Base-by-base conservation (phyloP, 2,329 filamentous ascomycete genomes). In the Penicillium sp. region DNA sequence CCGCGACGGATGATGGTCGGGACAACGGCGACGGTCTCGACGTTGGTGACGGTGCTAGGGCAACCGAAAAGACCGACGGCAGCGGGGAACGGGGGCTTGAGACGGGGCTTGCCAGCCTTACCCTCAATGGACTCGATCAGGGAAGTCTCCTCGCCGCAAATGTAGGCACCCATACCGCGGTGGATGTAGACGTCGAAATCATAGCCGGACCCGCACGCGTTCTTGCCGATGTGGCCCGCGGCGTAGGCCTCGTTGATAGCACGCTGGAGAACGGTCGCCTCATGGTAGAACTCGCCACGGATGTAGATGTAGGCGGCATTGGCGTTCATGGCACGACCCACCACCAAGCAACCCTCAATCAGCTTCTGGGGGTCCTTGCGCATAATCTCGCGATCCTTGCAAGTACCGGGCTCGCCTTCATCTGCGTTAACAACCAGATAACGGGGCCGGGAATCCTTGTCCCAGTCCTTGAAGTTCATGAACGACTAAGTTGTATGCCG, bases 391-490 rank as follows among this genome's bases (percentile, higher is more conserved):
- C 93, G 87, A 74, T 98, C 93, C 79, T 98, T 98, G 85, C 93
- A 98, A 46, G 93, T 98, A 72, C 93, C 93, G 27, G 93, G 93
- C 76, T 98, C 93, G 67, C 93, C 93, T 78, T 98, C 93, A 72
- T 98, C 93, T 61, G 93, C 93, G 68, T 98, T 98, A 77, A 98
- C 89, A 54, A 98, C 92, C 47, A 98, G 80, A 70, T 98, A 98
- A 66, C 93, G 86, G 59, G 93, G 93, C 76, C 95, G 95, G 64
- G 75, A 87, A 72, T 97, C 93, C 77, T 98, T 95, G 66, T 98
- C 92, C 93, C 93, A 98, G 66, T 90, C 93, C 77, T 96, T 96
- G 80, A 92, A 91, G 81, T 98, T 98, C 93, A 98, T 98, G 75
- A 98, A 98, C 43, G 91, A 96, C 90, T 95, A 66, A 57, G 44